These are phyloP conservation scores for Penicillium arizonense DNA, from an alignment of 495 filamentous ascomycete genomes.

Conservation along the genomic window DNA sequence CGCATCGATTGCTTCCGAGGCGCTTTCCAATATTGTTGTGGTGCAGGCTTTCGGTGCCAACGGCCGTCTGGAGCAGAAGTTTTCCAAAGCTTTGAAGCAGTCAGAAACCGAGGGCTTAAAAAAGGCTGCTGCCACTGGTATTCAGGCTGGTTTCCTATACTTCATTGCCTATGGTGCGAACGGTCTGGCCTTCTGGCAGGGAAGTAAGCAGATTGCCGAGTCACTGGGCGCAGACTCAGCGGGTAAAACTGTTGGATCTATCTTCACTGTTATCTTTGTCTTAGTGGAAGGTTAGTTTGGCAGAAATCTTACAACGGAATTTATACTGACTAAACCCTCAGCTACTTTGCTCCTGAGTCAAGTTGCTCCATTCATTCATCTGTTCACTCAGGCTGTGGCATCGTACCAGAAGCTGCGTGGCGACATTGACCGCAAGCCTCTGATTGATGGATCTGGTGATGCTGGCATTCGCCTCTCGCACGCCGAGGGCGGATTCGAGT, in stretches of 20 bases:
- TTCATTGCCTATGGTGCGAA: slow-evolving; percentile 65
- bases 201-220: slow-evolving; percentile 51
- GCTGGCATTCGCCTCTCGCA: slow-evolving; percentile 33
- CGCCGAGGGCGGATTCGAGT: slow-evolving; percentile 43
- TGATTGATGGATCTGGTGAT: slow-evolving; percentile 46
- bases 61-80: slow-evolving; percentile 50
- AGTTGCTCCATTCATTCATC: slow-evolving; percentile 60
- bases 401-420: slow-evolving; percentile 48
- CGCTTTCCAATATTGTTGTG: slow-evolving; percentile 43
- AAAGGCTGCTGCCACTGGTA: slow-evolving; percentile 57
- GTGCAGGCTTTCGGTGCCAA: slow-evolving; percentile 52
- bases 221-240: slow-evolving; percentile 33
- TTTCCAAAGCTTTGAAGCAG: slow-evolving; percentile 42
- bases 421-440: slow-evolving; percentile 51
- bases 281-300: slow-evolving; percentile 55
- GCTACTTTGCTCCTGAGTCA: slow-evolving; percentile 61
- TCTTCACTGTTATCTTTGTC: slow-evolving; percentile 66
- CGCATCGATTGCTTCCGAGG: slow-evolving; percentile 49
- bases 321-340: slow-evolving; percentile 24
- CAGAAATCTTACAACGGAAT: background rate
- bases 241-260: slow-evolving; percentile 51
- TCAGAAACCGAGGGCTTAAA: slow-evolving; percentile 49
- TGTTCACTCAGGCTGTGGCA: slow-evolving; percentile 56
- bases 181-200: slow-evolving; percentile 67
- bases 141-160: slow-evolving; percentile 64